Percentiles rank a stretch among this genome's conserved stretches.
These are phyloP conservation scores for Spergularia marina DNA, from an alignment of 148 eudicot species.

Conservation along the genomic window DNA sequence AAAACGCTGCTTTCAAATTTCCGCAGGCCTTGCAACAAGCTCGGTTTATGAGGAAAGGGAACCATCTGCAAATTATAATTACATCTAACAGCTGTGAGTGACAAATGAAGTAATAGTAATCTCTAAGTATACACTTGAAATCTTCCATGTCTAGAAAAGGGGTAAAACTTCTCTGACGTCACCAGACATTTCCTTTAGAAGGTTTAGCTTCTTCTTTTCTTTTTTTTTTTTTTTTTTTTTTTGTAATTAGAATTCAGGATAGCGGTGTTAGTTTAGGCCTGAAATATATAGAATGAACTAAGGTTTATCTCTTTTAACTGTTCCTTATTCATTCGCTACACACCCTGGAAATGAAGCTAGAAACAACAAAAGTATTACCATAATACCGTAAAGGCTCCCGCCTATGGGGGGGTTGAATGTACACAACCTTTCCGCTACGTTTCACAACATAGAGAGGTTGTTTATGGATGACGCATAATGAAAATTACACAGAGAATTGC, in stretches of 20 bases:
- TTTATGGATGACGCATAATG: background rate
- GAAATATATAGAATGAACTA: background rate
- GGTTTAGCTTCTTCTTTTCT: background rate
- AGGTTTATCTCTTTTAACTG: background rate
- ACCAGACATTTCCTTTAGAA: background rate
- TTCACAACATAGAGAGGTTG: background rate
- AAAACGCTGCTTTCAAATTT: constrained; percentile 94
- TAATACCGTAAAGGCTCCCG: background rate
- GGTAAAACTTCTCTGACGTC: background rate
- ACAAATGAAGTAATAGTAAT: background rate
- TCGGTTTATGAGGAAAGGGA: constrained; percentile 74
- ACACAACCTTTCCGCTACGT: background rate
- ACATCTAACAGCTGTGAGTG: background rate
- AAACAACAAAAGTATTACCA: background rate
- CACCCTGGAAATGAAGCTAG: background rate
- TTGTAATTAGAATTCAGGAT: background rate
- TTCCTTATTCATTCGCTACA: background rate
- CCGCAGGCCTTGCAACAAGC: constrained; percentile 98
- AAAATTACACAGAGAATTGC: background rate
- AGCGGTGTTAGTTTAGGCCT: constrained; percentile 2
- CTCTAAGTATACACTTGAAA: background rate
- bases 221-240: no score
- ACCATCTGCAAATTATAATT: constrained; percentile 64
- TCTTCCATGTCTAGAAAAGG: background rate
- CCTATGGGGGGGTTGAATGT: background rate